These are phyloP conservation scores for Prinsepia uniflora DNA, from an alignment of 306 rosid species.

Conservation along the genomic window DNA sequence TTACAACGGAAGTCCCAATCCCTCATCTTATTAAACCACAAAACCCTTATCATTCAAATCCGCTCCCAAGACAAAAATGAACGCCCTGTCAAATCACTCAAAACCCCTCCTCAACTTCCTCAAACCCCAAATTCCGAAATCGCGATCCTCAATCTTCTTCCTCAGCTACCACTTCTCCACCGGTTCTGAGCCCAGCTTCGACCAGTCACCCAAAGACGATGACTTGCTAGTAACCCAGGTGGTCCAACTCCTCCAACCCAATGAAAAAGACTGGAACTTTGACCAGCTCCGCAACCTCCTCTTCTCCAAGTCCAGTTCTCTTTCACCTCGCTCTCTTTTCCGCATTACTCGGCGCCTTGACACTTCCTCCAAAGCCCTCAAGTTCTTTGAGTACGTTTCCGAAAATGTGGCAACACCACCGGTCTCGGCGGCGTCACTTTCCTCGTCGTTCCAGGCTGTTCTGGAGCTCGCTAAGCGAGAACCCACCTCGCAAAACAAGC, in stretches of 20 bases:
- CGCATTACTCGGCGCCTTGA: slow-evolving; percentile 41
- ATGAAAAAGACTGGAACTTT: slow-evolving; percentile 39
- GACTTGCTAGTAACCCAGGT: slow-evolving; percentile 34
- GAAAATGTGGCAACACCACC: slow-evolving; percentile 2
- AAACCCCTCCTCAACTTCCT: slow-evolving; percentile 26
- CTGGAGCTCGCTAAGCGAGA: slow-evolving; percentile 42
- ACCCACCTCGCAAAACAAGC: slow-evolving; percentile 33
- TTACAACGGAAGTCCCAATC: neutral
- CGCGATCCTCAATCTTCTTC: slow-evolving; percentile 6
- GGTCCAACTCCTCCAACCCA: slow-evolving; percentile 41
- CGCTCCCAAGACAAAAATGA: slow-evolving; percentile 10
- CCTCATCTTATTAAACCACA: neutral
- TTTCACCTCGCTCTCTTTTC: slow-evolving; percentile 34
- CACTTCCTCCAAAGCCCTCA: slow-evolving; percentile 29
- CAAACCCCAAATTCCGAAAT: slow-evolving; percentile 1
- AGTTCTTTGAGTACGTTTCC: slow-evolving; percentile 29
- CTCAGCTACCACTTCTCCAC: slow-evolving; percentile 25
- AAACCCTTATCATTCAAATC: neutral
- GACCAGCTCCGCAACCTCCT: slow-evolving; percentile 43
- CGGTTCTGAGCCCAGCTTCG: neutral
- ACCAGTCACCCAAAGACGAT: slow-evolving; percentile 14
- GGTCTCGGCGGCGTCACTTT: slow-evolving; percentile 9
- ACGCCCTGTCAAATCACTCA: slow-evolving; percentile 13
- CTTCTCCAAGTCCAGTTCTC: slow-evolving; percentile 31
- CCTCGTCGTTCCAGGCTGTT: slow-evolving; percentile 47